phyloP scores from a whole-genome alignment of 2,329 filamentous ascomycete genomes.

The Falciphora oryzae region DNA sequence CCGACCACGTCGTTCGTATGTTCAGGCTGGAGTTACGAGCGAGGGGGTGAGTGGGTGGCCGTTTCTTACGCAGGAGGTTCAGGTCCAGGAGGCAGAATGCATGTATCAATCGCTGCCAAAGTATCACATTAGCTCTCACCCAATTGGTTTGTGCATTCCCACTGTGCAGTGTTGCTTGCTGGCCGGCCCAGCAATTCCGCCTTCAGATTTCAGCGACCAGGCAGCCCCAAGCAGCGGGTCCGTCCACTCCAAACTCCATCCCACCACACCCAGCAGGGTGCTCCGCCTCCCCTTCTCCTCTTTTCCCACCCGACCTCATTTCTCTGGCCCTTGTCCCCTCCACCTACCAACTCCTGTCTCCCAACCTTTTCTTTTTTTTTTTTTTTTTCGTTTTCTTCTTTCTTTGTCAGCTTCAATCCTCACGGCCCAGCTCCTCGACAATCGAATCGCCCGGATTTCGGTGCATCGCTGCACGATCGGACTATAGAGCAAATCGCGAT shows the following conservation, averaged over 20 bases:
- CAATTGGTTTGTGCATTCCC: background rate
- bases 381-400: background rate
- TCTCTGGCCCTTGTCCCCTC: background rate
- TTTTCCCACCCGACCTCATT: background rate
- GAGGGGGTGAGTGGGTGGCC: no score
- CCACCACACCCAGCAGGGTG: background rate
- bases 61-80: no score
- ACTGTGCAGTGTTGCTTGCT: background rate
- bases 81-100: no score
- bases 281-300: conserved; percentile 1
- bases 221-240: background rate
- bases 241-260: background rate
- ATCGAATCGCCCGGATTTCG: background rate
- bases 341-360: background rate
- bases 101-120: background rate
- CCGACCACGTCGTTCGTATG: background rate
- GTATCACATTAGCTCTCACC: background rate
- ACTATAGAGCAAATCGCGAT: background rate
- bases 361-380: background rate
- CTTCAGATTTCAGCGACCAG: background rate
- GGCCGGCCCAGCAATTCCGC: background rate
- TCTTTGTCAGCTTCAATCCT: background rate
- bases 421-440: background rate
- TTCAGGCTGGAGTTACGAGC: background rate
- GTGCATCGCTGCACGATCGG: background rate